A percentile compares a stretch with the other conserved stretches of the same genome.
phyloP scores from a whole-genome alignment of 371 early-diverging fungal species.

The Phascolomyces articulosus region DNA sequence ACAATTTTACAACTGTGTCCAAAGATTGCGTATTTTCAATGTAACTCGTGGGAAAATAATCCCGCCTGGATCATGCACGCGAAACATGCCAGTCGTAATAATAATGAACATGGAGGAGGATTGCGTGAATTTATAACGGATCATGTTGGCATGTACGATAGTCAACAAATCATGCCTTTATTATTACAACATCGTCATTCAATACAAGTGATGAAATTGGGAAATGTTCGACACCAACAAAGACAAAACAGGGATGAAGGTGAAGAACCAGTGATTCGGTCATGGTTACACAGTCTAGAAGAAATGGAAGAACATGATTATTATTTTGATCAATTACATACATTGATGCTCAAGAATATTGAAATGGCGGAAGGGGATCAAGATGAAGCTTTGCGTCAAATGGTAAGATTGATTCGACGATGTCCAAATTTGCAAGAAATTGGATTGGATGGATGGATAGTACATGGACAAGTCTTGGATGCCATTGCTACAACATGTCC shows the following conservation, averaged over 20 bases:
- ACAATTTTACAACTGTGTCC: background rate
- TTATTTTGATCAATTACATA: conserved; percentile 3
- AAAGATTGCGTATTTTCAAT: background rate
- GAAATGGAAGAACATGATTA: background rate
- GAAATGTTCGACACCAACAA: background rate
- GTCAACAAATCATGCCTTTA: background rate
- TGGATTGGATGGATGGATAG: background rate
- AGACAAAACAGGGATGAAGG: background rate
- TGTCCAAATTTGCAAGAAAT: background rate
- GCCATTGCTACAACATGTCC: background rate
- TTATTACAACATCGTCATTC: background rate
- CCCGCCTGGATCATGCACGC: conserved; percentile 3
- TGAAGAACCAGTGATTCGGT: background rate
- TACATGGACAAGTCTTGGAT: background rate
- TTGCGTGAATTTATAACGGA: conserved; percentile 1
- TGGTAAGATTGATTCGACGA: background rate
- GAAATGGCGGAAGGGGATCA: background rate
- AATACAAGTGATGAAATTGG: background rate
- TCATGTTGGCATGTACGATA: conserved; percentile 1
- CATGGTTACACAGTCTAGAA: background rate
- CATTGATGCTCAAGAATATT: background rate
- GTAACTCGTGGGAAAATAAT: conserved; percentile 8
- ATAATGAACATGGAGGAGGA: background rate
- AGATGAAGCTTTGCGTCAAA: too few relatives aligned
- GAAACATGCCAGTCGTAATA: too few relatives aligned